Evolutionary conservation across 352 stramenopile genomes (phyloP).

Genomic region (Pythium phragmiticola): DNA sequence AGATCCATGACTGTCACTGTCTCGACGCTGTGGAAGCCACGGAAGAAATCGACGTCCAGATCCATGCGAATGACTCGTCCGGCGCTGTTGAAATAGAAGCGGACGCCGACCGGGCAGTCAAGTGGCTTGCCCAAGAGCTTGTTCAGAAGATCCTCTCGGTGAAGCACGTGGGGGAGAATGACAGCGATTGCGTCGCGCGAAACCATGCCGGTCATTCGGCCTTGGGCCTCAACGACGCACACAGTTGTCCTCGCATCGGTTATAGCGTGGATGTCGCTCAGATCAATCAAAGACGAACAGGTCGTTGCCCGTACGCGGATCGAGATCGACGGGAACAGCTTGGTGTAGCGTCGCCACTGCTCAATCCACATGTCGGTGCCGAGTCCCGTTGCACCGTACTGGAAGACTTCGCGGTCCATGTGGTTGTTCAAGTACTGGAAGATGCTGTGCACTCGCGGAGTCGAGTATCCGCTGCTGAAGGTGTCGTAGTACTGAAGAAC

Average conservation of each 20-base stretch:
- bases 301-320: background rate
- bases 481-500: constrained; percentile 10
- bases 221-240: background rate
- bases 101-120: background rate
- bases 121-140: constrained; percentile 1
- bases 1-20: background rate
- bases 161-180: background rate
- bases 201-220: background rate
- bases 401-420: constrained; percentile 3
- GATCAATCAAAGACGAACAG: background rate
- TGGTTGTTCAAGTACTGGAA: constrained; percentile 6
- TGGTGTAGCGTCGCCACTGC: constrained; percentile 12
- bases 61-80: constrained; percentile 8
- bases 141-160: constrained; percentile 3
- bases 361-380: constrained; percentile 6
- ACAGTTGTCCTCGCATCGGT: background rate
- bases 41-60: constrained; percentile 6
- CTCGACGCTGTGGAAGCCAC: background rate
- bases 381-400: constrained; percentile 1
- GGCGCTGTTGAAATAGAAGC: constrained; percentile 8
- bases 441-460: background rate
- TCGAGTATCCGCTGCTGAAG: constrained; percentile 1
- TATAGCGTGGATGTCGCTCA: background rate
- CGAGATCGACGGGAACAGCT: constrained; percentile 6
- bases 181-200: constrained; percentile 3